Conservation (phyloP, 2,329 filamentous ascomycete genomes). For the Xylaria sp. region DNA sequence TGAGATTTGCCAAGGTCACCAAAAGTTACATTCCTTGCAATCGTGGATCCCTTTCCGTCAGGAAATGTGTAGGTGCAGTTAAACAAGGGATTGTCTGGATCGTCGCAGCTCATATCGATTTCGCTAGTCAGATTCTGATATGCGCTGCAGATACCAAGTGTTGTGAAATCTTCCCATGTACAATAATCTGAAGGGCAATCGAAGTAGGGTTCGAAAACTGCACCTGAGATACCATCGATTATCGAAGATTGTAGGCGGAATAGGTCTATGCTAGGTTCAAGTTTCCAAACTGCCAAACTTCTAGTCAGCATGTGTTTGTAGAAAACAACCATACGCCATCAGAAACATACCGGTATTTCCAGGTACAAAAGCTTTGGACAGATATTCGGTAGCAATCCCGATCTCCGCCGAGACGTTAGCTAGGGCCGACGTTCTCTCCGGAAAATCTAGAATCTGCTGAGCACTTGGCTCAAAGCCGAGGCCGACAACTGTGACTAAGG, state of each 20-base stretch:
- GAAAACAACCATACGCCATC: background rate
- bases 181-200: background rate
- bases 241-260: background rate
- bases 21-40: background rate
- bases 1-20: background rate
- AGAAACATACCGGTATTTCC: background rate
- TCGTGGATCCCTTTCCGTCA: background rate
- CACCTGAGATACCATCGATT: background rate
- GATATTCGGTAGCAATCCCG: background rate
- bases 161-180: background rate
- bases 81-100: background rate
- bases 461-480: slow-evolving; percentile 1
- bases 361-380: background rate
- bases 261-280: background rate
- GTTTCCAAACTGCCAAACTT: background rate
- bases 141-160: background rate
- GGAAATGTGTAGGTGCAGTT: background rate
- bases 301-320: background rate
- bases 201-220: background rate
- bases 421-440: background rate
- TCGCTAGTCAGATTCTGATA: background rate
- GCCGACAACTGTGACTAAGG: background rate
- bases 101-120: background rate
- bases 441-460: background rate
- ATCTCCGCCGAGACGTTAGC: background rate